phyloP scores from a whole-genome alignment of 2,329 filamentous ascomycete genomes.

The Penicillium sp. region DNA sequence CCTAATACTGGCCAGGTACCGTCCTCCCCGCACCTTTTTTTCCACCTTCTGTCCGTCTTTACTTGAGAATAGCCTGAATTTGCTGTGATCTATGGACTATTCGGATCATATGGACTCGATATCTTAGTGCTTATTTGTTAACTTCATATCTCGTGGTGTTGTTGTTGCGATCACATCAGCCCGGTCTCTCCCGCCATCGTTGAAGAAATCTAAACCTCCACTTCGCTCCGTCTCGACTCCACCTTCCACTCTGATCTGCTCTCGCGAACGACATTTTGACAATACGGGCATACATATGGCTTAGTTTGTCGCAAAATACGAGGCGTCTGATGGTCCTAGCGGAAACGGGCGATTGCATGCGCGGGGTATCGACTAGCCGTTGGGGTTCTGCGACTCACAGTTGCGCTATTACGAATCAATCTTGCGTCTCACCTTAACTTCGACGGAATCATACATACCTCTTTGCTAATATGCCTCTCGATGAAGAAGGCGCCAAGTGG shows the following conservation, averaged over 20 bases:
- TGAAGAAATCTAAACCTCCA: conserved; percentile 6
- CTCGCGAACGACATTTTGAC: neutral
- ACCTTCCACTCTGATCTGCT: conserved; percentile 6
- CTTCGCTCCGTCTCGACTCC: conserved; percentile 12
- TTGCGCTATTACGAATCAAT: conserved; percentile 15
- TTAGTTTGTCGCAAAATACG: neutral
- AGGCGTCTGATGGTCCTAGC: conserved; percentile 1
- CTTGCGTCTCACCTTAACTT: conserved; percentile 2
- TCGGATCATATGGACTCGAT: neutral
- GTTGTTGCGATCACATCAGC: neutral
- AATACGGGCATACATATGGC: conserved; percentile 3
- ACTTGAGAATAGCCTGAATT: neutral
- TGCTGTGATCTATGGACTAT: neutral
- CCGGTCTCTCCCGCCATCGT: conserved; percentile 3
- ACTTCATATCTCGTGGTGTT: neutral
- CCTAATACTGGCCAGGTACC: conserved; percentile 9
- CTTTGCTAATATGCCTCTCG: conserved; percentile 41
- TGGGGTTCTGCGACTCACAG: neutral
- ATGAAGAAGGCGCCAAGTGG: conserved; percentile 48
- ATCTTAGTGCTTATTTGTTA: neutral
- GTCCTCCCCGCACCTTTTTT: conserved; percentile 9
- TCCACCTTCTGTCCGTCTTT: neutral
- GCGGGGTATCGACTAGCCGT: conserved; percentile 2
- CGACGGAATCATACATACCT: neutral
- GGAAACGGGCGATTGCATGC: conserved; percentile 6